Evolutionary conservation across 1,284 basidiomycete species (phyloP).

Genomic region (Mycosarcoma mackinlayi): DNA sequence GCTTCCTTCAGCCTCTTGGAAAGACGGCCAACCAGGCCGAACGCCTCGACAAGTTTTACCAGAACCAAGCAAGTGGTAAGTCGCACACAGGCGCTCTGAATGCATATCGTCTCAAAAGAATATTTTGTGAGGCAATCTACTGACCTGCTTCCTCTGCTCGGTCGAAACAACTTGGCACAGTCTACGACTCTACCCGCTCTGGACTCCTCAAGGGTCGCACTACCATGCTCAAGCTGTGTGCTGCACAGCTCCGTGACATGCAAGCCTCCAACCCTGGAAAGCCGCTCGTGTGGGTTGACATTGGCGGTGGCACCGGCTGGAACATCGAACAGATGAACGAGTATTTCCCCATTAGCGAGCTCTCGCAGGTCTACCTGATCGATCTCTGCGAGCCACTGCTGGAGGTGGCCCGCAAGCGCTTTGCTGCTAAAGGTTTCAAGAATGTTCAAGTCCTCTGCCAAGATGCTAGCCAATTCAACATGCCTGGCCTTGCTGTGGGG

Average conservation of each 20-base stretch:
- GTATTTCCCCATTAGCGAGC: constrained; percentile 72
- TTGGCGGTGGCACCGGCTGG: constrained; percentile 84
- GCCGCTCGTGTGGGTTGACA: constrained; percentile 81
- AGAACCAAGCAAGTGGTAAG: constrained; percentile 64
- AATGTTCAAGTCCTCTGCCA: constrained; percentile 81
- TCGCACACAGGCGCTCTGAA: background rate
- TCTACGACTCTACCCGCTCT: constrained; percentile 66
- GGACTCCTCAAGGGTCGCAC: constrained; percentile 65
- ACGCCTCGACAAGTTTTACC: constrained; percentile 66
- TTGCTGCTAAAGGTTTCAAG: constrained; percentile 77
- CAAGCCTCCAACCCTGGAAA: constrained; percentile 70
- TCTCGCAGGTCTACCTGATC: constrained; percentile 76
- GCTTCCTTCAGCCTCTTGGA: constrained; percentile 67
- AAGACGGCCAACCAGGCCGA: constrained; percentile 65
- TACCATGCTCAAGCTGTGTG: constrained; percentile 72
- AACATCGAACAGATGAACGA: constrained; percentile 85
- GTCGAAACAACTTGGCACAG: no score
- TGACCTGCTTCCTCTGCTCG: no score
- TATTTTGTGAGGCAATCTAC: no score
- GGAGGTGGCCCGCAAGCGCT: constrained; percentile 78
- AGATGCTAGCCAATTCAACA: constrained; percentile 78
- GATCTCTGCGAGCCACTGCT: constrained; percentile 82
- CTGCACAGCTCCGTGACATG: constrained; percentile 75
- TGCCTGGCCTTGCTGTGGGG: constrained; percentile 71
- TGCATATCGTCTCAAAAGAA: no score